Evolutionary conservation across 352 stramenopile species (phyloP).

Genomic region (Phytophthora idaei): DNA sequence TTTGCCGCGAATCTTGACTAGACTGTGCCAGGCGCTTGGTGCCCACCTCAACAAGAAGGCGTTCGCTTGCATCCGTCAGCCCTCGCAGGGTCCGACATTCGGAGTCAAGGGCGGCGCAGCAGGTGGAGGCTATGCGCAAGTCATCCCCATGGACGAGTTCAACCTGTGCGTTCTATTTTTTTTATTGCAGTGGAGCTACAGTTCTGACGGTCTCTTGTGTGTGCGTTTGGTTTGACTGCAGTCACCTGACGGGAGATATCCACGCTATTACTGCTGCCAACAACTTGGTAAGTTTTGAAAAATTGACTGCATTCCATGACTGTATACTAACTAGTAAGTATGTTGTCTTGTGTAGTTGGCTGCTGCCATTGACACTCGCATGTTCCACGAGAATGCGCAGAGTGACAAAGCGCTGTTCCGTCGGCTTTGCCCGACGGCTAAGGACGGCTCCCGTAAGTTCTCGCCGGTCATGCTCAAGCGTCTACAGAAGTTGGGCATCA

Average conservation of each 20-base stretch:
- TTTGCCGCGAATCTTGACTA: constrained; percentile 28
- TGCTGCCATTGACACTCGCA: constrained; percentile 97
- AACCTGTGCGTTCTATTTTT: constrained; percentile 90
- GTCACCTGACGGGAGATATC: constrained; percentile 98
- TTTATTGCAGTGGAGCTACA: background rate
- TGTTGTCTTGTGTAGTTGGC: constrained; percentile 69
- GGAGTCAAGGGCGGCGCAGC: constrained; percentile 95
- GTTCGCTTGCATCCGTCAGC: constrained; percentile 98
- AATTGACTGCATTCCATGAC: background rate
- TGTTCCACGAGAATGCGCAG: constrained; percentile 96
- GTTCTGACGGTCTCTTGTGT: constrained; percentile 9
- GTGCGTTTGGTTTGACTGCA: constrained; percentile 17
- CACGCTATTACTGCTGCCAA: constrained; percentile 98
- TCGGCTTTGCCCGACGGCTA: constrained; percentile 82
- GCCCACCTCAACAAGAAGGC: constrained; percentile 93
- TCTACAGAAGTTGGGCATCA: constrained; percentile 96
- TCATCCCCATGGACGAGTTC: constrained; percentile 97
- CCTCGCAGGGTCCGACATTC: constrained; percentile 98
- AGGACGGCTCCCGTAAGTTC: constrained; percentile 89
- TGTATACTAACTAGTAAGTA: constrained; percentile 5
- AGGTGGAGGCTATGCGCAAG: constrained; percentile 93
- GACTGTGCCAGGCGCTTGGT: constrained; percentile 95
- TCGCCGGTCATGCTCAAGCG: constrained; percentile 91
- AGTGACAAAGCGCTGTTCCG: constrained; percentile 87
- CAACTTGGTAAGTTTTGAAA: constrained; percentile 82